Evolutionary conservation across 805 yeast species (phyloP).

Genomic region (Saturnispora gosingensis): DNA sequence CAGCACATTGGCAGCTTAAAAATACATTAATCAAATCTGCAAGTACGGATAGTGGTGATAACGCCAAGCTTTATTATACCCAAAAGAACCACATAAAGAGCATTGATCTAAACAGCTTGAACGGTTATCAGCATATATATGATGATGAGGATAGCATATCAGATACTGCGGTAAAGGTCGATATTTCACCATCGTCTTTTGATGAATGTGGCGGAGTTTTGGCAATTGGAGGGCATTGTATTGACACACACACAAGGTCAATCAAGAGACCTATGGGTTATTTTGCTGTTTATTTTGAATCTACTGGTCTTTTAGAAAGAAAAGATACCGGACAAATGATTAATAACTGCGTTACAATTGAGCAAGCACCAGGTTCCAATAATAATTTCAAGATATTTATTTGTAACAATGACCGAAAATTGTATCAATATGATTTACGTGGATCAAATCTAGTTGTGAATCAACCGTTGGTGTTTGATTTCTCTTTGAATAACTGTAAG

Average conservation of each 20-base stretch:
- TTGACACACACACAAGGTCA: conserved; percentile 28
- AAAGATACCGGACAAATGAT: conserved; percentile 69
- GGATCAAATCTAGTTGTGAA: conserved; percentile 31
- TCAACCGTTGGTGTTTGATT: conserved; percentile 41
- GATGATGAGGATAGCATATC: conserved; percentile 3
- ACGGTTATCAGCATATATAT: background rate
- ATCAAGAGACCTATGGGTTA: conserved; percentile 35
- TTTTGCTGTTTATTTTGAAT: conserved; percentile 47
- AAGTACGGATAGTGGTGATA: background rate
- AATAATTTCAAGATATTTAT: conserved; percentile 46
- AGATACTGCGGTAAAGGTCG: conserved; percentile 29
- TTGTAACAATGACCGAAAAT: conserved; percentile 74
- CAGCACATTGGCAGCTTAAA: conserved; percentile 68
- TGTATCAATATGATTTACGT: conserved; percentile 55
- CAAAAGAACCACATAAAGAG: conserved; percentile 39
- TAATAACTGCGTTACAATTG: conserved; percentile 65
- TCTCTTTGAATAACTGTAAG: conserved; percentile 68
- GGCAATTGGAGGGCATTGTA: conserved; percentile 41
- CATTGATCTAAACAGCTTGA: background rate
- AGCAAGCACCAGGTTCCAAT: conserved; percentile 31
- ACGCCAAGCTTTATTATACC: conserved; percentile 40
- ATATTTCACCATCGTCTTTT: conserved; percentile 50
- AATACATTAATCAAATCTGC: conserved; percentile 55
- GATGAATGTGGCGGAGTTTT: conserved; percentile 15
- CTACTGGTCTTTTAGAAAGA: conserved; percentile 37